Conservation (phyloP, 176 grass and related monocot genomes). For the Oryza meyeriana region DNA sequence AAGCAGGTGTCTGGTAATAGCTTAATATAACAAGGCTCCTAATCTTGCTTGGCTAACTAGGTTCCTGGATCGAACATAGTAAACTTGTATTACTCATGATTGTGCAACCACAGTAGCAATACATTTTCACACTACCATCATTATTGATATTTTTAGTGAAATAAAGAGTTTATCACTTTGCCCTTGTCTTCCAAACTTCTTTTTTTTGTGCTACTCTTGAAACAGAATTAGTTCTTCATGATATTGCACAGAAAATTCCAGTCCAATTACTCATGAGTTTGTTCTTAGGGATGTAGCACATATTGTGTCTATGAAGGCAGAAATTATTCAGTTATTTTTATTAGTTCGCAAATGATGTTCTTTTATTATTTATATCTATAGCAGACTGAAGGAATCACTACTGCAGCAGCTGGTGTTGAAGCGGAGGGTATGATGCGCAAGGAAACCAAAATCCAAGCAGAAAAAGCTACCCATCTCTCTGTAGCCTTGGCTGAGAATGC, state of each 20-base stretch:
- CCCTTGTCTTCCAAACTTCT: background rate
- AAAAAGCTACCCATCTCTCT: constrained; percentile 66
- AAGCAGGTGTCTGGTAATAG: background rate
- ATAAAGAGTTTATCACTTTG: constrained; percentile 5
- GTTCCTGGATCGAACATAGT: background rate
- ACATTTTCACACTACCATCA: constrained; percentile 8
- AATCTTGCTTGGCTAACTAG: background rate
- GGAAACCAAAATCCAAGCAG: constrained; percentile 77
- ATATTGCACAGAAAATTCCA: background rate
- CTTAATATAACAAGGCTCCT: background rate
- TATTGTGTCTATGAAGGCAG: constrained; percentile 16
- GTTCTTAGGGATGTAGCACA: constrained; percentile 3
- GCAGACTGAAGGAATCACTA: constrained; percentile 78
- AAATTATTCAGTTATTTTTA: constrained; percentile 13
- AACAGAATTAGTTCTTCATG: constrained; percentile 13
- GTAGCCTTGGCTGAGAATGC: constrained; percentile 87
- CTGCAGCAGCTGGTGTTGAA: constrained; percentile 59
- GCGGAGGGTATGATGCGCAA: constrained; percentile 62
- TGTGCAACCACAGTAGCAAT: background rate
- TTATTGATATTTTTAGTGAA: constrained; percentile 1
- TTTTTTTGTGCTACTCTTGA: constrained; percentile 12
- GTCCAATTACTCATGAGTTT: background rate
- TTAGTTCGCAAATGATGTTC: constrained; percentile 14
- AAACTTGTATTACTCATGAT: background rate
- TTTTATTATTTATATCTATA: constrained; percentile 35